A percentile compares a stretch with the other conserved stretches of the same genome.
These are phyloP conservation scores for Colletotrichum higginsianum DNA, from an alignment of 2,329 filamentous ascomycete genomes.

Conservation along the genomic window DNA sequence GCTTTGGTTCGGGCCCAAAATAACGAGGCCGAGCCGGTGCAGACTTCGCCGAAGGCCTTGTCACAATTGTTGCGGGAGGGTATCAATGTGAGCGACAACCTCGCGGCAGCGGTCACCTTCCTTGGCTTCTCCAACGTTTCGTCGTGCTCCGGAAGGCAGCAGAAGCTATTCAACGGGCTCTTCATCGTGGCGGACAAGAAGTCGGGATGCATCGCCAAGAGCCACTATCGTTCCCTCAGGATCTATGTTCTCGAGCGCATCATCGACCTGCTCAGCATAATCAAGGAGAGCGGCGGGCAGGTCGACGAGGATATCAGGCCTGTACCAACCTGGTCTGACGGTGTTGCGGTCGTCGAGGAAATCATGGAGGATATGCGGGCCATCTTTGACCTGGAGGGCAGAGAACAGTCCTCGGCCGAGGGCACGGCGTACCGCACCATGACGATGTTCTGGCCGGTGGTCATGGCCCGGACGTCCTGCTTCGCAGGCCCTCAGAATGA, in stretches of 20 bases:
- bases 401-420: conserved; percentile 5
- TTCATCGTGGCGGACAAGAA: conserved; percentile 1
- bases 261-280: conserved; percentile 4
- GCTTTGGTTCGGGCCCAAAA: conserved; percentile 11
- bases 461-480: conserved; percentile 28
- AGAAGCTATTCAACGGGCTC: conserved; percentile 21
- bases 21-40: background rate
- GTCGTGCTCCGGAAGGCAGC: background rate
- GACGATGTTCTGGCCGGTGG: conserved; percentile 39
- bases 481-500: conserved; percentile 31
- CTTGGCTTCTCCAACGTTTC: conserved; percentile 17
- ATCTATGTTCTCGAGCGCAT: conserved; percentile 16
- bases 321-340: conserved; percentile 21
- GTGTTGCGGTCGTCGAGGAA: background rate
- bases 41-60: background rate
- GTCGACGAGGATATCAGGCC: background rate
- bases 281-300: background rate
- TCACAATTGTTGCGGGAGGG: conserved; percentile 4
- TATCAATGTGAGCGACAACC: background rate
- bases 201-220: conserved; percentile 6
- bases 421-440: conserved; percentile 33
- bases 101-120: background rate
- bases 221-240: conserved; percentile 28
- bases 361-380: conserved; percentile 29
- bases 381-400: conserved; percentile 31